phyloP scores from a whole-genome alignment of 257 asterid species.

The Solanum habrochaites region DNA sequence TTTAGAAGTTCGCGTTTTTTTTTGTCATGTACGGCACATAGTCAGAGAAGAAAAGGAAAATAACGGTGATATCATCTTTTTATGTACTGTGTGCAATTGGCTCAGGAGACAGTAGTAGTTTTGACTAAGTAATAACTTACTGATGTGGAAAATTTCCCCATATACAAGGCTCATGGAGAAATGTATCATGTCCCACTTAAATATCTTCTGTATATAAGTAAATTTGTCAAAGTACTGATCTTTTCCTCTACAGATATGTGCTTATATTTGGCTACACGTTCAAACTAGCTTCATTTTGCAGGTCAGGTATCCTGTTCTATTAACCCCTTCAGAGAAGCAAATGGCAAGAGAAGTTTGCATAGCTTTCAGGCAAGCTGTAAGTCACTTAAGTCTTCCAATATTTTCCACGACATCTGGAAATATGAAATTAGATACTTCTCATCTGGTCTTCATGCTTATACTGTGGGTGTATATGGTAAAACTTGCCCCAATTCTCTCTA shows the following conservation, averaged over 20 bases:
- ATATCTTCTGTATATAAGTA: background rate
- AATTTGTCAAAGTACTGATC: background rate
- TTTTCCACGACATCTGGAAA: background rate
- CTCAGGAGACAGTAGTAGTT: background rate
- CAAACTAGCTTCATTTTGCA: conserved; percentile 15
- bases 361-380: conserved; percentile 94
- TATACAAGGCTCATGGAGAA: background rate
- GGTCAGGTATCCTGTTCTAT: conserved; percentile 97
- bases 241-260: background rate
- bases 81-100: background rate
- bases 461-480: background rate
- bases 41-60: background rate
- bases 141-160: background rate
- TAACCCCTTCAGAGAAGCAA: conserved; percentile 91
- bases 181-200: background rate
- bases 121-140: background rate
- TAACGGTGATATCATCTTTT: background rate
- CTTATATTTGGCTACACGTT: background rate
- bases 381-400: conserved; percentile 11
- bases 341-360: conserved; percentile 96
- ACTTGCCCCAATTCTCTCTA: background rate
- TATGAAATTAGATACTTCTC: background rate
- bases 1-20: background rate
- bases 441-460: background rate
- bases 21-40: background rate